These are phyloP conservation scores for Aurantiochytrium sp. DNA, from an alignment of 108 stramenopile genomes.

Conservation along the genomic window DNA sequence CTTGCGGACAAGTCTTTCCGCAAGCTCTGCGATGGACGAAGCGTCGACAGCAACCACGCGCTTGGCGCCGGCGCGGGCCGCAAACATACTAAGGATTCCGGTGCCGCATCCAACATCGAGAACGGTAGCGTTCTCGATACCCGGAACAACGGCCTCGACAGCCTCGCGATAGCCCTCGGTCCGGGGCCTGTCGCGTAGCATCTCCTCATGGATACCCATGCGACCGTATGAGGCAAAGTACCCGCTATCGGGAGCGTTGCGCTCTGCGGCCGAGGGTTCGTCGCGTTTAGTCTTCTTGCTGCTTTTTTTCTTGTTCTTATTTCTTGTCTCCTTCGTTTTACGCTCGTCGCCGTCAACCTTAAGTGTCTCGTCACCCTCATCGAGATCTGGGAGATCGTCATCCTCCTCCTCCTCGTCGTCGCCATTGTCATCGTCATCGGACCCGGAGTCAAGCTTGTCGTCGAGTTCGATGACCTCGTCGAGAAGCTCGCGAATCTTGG, in stretches of 20 bases:
- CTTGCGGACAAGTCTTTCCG: slow-evolving; percentile 37
- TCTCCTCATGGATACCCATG: slow-evolving; percentile 93
- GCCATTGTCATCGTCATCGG: neutral
- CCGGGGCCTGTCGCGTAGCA: slow-evolving; percentile 89
- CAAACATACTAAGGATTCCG: slow-evolving; percentile 80
- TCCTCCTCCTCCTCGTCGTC: neutral
- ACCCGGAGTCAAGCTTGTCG: neutral
- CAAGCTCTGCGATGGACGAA: slow-evolving; percentile 44
- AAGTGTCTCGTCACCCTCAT: neutral
- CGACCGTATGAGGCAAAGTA: slow-evolving; percentile 91
- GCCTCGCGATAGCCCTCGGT: slow-evolving; percentile 67
- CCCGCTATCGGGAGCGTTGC: slow-evolving; percentile 30
- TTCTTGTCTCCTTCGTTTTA: no score
- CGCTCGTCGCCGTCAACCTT: no score
- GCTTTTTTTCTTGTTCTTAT: no score
- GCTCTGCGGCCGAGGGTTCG: no score
- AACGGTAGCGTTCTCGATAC: slow-evolving; percentile 38
- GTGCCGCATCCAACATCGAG: slow-evolving; percentile 97
- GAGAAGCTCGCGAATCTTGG: neutral
- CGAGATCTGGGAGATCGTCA: neutral
- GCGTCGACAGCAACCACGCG: slow-evolving; percentile 53
- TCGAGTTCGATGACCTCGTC: neutral
- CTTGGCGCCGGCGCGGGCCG: slow-evolving; percentile 47
- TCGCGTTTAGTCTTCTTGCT: no score
- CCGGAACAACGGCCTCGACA: neutral